A percentile compares a stretch with the other conserved stretches of the same genome.
phyloP scores from a whole-genome alignment of 805 yeast species.

The Metschnikowia henanensis region DNA sequence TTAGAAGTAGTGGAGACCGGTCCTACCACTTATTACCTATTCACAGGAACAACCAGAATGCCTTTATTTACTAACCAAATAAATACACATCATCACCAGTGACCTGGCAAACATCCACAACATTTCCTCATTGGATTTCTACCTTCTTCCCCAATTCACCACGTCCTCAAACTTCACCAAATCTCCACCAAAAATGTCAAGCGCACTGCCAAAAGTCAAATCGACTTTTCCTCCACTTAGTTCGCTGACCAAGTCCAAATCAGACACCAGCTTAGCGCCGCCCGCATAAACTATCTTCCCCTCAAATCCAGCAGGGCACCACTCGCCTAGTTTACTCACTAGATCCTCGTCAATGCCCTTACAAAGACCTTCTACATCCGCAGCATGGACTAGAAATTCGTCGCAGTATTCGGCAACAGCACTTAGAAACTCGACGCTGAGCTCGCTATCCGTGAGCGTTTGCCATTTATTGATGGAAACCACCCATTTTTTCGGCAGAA shows the following conservation, averaged over 20 bases:
- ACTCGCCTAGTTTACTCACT: constrained; percentile 69
- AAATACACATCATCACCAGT: no score
- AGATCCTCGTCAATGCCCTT: constrained; percentile 85
- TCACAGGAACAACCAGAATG: neutral
- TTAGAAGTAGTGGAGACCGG: no score
- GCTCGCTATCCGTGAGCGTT: constrained; percentile 66
- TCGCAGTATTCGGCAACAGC: constrained; percentile 64
- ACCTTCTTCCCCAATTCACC: constrained; percentile 54
- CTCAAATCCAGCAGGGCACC: constrained; percentile 58
- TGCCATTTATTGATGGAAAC: constrained; percentile 99
- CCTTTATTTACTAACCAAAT: no score
- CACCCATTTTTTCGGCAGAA: constrained; percentile 54
- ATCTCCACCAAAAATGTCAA: constrained; percentile 93
- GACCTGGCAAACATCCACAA: no score
- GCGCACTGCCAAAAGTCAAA: constrained; percentile 87
- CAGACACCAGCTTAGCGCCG: constrained; percentile 79
- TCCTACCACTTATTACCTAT: no score
- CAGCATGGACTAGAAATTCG: constrained; percentile 94
- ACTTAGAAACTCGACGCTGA: constrained; percentile 54
- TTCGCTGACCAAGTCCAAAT: constrained; percentile 61
- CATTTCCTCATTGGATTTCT: no score
- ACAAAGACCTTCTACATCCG: constrained; percentile 97
- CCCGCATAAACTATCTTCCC: constrained; percentile 94
- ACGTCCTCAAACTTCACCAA: constrained; percentile 76
- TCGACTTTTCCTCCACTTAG: constrained; percentile 85